Evolutionary conservation across 805 yeast species (phyloP).

Genomic region (Barnettozyma botsteinii): DNA sequence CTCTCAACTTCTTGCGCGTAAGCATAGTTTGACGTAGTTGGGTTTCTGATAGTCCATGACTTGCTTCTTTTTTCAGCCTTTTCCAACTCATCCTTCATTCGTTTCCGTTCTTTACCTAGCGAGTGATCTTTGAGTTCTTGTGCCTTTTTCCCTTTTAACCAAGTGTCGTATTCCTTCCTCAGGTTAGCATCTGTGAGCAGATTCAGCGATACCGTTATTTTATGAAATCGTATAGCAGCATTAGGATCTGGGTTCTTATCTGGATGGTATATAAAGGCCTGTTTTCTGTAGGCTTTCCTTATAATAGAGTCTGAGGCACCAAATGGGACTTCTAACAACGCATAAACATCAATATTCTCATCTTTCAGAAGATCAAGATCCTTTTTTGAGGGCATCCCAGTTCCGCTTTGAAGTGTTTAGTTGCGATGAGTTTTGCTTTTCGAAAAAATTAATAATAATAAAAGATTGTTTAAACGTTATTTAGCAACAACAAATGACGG

Average conservation of each 20-base stretch:
- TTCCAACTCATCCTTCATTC: slow-evolving; percentile 22
- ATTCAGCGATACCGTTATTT: slow-evolving; percentile 78
- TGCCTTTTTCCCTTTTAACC: slow-evolving; percentile 11
- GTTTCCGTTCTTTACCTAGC: slow-evolving; percentile 14
- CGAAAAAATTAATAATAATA: too few relatives aligned
- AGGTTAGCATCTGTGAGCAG: slow-evolving; percentile 72
- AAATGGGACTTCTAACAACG: slow-evolving; percentile 58
- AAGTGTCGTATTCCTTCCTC: slow-evolving; percentile 70
- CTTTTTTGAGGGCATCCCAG: slow-evolving; percentile 16
- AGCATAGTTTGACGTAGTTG: slow-evolving; percentile 4
- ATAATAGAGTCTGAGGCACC: slow-evolving; percentile 56
- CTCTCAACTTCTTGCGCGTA: slow-evolving; percentile 17
- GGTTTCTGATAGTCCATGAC: slow-evolving; percentile 15
- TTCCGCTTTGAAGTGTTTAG: neutral
- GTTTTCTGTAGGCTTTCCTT: slow-evolving; percentile 73
- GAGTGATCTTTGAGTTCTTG: slow-evolving; percentile 11
- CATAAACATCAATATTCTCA: slow-evolving; percentile 38
- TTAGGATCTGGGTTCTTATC: slow-evolving; percentile 77
- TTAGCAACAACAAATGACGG: too few relatives aligned
- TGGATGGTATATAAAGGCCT: slow-evolving; percentile 76
- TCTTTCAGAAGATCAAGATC: slow-evolving; percentile 18
- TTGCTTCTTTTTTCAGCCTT: slow-evolving; percentile 15
- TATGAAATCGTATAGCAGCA: slow-evolving; percentile 90
- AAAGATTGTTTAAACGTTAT: too few relatives aligned
- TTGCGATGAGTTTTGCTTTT: neutral